Evolutionary conservation across 78 protist genomes (phyloP).

Genomic region (Paratrimastix pyriformis): DNA sequence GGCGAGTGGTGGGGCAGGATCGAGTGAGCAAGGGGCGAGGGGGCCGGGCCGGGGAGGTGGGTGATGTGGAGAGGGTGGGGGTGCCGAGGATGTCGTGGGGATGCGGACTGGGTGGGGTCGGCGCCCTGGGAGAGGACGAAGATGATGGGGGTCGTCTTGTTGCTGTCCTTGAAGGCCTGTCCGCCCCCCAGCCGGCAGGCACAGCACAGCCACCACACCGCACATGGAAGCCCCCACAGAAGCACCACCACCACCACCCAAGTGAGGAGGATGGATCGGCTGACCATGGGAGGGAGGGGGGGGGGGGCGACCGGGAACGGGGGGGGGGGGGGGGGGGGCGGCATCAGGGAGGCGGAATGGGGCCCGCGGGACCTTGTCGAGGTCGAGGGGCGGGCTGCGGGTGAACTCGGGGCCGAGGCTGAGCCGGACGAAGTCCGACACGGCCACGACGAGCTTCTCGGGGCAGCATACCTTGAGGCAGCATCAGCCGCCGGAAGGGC

Average conservation of each 20-base stretch:
- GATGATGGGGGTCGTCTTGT: slow-evolving; percentile 49
- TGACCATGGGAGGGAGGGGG: too few species aligned
- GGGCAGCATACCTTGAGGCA: not conserved
- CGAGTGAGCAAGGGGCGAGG: too few species aligned
- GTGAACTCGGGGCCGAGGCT: slow-evolving; percentile 20
- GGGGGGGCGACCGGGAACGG: too few species aligned
- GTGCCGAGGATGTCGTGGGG: not conserved
- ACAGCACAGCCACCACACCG: too few species aligned
- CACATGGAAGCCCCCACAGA: too few species aligned
- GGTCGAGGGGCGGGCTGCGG: slow-evolving; percentile 13
- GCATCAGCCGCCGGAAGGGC: not conserved
- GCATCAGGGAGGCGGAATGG: too few species aligned
- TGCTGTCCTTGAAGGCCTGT: slow-evolving; percentile 46
- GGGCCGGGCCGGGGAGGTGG: too few species aligned
- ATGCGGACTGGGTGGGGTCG: slow-evolving; percentile 63
- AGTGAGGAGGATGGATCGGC: too few species aligned
- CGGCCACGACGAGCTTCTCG: not conserved
- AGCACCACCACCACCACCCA: too few species aligned
- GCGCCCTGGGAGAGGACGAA: slow-evolving; percentile 73
- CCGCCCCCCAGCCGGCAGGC: slow-evolving; percentile 16
- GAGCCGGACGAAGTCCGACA: not conserved
- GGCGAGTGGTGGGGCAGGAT: slow-evolving; percentile 62
- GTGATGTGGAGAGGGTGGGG: too few species aligned
- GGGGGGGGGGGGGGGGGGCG: too few species aligned
- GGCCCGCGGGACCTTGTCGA: not conserved